Evolutionary conservation across 495 filamentous ascomycete genomes (phyloP), one percentile per base, ranked within the genome.

Genomic region (Talaromyces nanjingensis): DNA sequence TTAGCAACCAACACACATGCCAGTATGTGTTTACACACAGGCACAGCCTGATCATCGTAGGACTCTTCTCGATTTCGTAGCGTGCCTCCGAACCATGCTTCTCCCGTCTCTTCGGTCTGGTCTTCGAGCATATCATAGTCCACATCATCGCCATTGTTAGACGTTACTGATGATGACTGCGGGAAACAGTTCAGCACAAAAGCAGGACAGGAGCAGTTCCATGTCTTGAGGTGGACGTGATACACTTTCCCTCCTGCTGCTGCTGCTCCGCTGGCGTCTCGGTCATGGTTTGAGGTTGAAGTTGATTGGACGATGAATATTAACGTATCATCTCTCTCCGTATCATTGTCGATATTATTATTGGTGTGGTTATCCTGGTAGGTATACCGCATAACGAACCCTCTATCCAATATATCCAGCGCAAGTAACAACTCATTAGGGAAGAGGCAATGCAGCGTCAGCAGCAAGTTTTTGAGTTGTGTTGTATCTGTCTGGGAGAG

Each of bases 11-110:
- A 68, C 57, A 93, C 69, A 74, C 91, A 93, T 20, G 93, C 93
- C 27, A 98, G 79, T 18, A 97, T 68, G 74, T 98, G 93, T 76
- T 97, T 97, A 71, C 93, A 98, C 34, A 89, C 80, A 3, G 92
- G 90, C 57, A 81, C 66, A 22, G 71, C 73, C 54, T 63, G 33
- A 42, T 37, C 20, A 12, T 58, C 31, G 63, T 63, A 64, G 79
- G 68, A 60, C 72, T 53, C 61, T 37, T 73, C 77, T 20, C 18
- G 33, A 8, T 47, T 49, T 60, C 67, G 69, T 42, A 79, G 70
- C 22, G 79, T 70, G 2, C 85, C 86, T 31, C 87, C 86, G 70
- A 87, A 87, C 18, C 29, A 39, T 18, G 37, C 42, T 29, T 65
- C 20, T 54, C 62, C 62, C 58, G 49, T 27, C 7, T 34, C 39